These are phyloP conservation scores for Xylaria sp. DNA, from an alignment of 2,329 filamentous ascomycete genomes.

Conservation along the genomic window DNA sequence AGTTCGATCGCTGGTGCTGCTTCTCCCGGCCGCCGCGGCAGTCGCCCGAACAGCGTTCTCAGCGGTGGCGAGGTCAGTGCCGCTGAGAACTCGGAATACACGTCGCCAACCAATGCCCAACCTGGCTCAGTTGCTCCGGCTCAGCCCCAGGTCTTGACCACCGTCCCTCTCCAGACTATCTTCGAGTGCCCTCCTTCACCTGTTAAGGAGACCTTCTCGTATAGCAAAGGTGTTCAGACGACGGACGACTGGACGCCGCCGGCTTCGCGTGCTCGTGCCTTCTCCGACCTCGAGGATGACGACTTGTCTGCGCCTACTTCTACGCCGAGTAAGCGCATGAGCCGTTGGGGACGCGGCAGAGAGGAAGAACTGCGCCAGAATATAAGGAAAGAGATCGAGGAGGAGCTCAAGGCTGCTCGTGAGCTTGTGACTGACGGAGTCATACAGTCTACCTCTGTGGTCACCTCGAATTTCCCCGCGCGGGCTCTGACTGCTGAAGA, in stretches of 20 bases:
- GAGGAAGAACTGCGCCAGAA: conserved; percentile 91
- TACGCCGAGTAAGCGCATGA: conserved; percentile 77
- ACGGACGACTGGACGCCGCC: conserved; percentile 75
- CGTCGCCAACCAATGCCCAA: conserved; percentile 59
- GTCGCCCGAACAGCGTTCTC: conserved; percentile 86
- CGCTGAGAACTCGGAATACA: conserved; percentile 74
- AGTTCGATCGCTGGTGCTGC: conserved; percentile 73
- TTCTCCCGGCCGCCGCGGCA: conserved; percentile 75
- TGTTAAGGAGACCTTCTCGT: conserved; percentile 87
- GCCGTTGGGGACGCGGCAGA: conserved; percentile 80
- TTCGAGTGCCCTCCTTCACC: conserved; percentile 83
- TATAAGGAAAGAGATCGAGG: conserved; percentile 88
- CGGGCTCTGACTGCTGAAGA: conserved; percentile 86
- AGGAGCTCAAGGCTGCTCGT: conserved; percentile 82
- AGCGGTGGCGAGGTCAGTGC: conserved; percentile 85
- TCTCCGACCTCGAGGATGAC: conserved; percentile 72
- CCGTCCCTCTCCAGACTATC: conserved; percentile 78
- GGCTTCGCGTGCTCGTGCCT: conserved; percentile 63
- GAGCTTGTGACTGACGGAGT: conserved; percentile 66
- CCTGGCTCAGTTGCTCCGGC: conserved; percentile 49
- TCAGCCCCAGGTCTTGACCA: conserved; percentile 75
- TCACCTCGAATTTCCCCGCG: conserved; percentile 74
- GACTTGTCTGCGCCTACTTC: conserved; percentile 65
- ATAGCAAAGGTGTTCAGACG: conserved; percentile 97
- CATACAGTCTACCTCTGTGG: conserved; percentile 56